phyloP scores from a whole-genome alignment of 1,284 basidiomycete species.

The Moesziomyces sp. region DNA sequence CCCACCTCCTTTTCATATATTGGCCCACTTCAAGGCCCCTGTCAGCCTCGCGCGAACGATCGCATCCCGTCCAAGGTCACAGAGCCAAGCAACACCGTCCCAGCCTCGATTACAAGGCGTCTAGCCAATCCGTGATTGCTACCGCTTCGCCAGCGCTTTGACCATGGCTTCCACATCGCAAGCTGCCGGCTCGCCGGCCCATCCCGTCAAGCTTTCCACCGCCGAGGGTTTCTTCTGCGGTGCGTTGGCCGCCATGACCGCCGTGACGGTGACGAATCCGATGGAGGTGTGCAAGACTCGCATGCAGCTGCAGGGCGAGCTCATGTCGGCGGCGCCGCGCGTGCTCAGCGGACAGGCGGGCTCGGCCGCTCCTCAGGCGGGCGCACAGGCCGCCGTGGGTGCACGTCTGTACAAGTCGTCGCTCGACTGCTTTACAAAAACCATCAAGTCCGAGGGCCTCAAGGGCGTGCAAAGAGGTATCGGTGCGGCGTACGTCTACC shows the following conservation, averaged over 20 bases:
- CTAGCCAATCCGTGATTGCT: too few species aligned
- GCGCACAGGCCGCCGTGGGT: slow-evolving; percentile 28
- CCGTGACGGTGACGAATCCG: slow-evolving; percentile 58
- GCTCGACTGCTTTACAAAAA: slow-evolving; percentile 86
- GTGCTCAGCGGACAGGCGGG: slow-evolving; percentile 38
- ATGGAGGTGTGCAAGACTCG: slow-evolving; percentile 65
- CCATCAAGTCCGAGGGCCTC: slow-evolving; percentile 89
- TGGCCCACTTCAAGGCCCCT: too few species aligned
- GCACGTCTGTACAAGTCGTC: slow-evolving; percentile 81
- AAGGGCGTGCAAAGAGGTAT: slow-evolving; percentile 90
- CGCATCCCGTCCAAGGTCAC: too few species aligned
- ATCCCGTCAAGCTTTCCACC: slow-evolving; percentile 51
- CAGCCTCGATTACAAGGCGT: too few species aligned
- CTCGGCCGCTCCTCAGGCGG: slow-evolving; percentile 36
- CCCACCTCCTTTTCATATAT: too few species aligned
- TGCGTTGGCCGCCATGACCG: slow-evolving; percentile 59
- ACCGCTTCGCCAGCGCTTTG: too few species aligned
- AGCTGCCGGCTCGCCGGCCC: slow-evolving; percentile 16
- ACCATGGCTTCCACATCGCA: slow-evolving; percentile 19
- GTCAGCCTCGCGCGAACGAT: too few species aligned
- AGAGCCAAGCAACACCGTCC: too few species aligned
- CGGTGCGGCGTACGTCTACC: slow-evolving; percentile 74
- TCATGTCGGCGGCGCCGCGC: slow-evolving; percentile 45
- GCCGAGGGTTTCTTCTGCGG: slow-evolving; percentile 53
- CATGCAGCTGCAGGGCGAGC: slow-evolving; percentile 65